Conservation (phyloP, 2,329 filamentous ascomycete genomes). For the Fonsecaea erecta region DNA sequence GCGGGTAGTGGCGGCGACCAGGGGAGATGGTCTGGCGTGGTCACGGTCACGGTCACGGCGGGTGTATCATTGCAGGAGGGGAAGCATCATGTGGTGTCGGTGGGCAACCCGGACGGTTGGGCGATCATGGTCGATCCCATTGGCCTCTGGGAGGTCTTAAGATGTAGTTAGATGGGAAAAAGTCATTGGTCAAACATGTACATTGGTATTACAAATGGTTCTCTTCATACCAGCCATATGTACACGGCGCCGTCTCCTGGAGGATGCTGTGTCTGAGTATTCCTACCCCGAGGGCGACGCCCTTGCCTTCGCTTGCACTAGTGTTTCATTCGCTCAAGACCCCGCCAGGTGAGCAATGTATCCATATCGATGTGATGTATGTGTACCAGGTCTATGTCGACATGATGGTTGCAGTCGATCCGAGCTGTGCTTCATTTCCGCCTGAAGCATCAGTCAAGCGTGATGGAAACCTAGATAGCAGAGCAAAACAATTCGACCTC, state of each 20-base stretch:
- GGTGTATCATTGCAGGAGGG: not conserved
- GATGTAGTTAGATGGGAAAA: not conserved
- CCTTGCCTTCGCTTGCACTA: not conserved
- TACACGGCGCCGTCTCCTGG: not conserved
- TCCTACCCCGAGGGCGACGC: not conserved
- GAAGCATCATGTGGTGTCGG: not conserved
- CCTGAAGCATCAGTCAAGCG: not conserved
- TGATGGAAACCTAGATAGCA: not conserved
- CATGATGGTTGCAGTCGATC: too few species aligned
- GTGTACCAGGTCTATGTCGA: not conserved
- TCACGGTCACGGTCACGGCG: not conserved
- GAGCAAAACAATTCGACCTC: not conserved
- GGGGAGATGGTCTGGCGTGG: slow-evolving; percentile 14
- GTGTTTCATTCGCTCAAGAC: not conserved
- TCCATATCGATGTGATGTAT: not conserved
- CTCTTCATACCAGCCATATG: not conserved
- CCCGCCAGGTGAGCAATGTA: not conserved
- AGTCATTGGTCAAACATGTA: not conserved
- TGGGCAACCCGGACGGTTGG: slow-evolving; percentile 2
- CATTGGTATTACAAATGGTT: not conserved
- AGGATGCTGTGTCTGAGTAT: not conserved
- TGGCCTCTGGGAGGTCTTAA: slow-evolving; percentile 12
- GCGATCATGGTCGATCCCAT: slow-evolving; percentile 14
- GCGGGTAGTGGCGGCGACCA: not conserved
- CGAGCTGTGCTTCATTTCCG: too few species aligned